phyloP scores from a whole-genome alignment of 2,329 filamentous ascomycete genomes.

The Coniella lustricola region DNA sequence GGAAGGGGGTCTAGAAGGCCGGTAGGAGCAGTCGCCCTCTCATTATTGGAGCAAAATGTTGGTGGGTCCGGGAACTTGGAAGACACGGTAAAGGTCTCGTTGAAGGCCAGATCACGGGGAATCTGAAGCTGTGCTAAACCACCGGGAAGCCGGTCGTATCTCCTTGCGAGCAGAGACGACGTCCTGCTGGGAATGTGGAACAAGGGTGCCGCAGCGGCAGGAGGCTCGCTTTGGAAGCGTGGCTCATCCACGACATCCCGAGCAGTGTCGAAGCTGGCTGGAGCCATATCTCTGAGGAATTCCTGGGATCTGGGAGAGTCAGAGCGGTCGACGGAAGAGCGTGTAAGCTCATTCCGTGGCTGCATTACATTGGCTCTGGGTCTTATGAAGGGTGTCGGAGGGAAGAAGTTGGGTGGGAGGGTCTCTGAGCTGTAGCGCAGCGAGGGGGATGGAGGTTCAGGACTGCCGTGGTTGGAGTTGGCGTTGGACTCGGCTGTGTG shows the following conservation, averaged over 20 bases:
- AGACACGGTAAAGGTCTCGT: not conserved
- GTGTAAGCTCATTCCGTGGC: conserved; percentile 41
- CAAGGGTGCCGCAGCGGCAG: conserved; percentile 3
- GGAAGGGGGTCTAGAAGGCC: conserved; percentile 16
- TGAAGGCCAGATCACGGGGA: conserved; percentile 11
- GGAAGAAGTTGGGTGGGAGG: conserved; percentile 31
- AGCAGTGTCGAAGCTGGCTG: conserved; percentile 2
- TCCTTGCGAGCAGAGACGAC: conserved; percentile 18
- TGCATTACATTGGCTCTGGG: conserved; percentile 49
- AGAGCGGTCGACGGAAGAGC: conserved; percentile 2
- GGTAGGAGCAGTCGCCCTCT: not conserved
- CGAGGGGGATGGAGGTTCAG: not conserved
- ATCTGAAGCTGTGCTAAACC: conserved; percentile 10
- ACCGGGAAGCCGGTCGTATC: conserved; percentile 16
- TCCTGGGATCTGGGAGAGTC: conserved; percentile 9
- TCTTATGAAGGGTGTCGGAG: conserved; percentile 47
- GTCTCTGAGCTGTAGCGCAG: conserved; percentile 15
- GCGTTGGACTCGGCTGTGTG: conserved; percentile 18
- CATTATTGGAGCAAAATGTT: not conserved
- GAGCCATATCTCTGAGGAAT: conserved; percentile 2
- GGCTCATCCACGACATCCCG: conserved; percentile 11
- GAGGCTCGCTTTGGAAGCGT: conserved; percentile 4
- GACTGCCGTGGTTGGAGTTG: conserved; percentile 15
- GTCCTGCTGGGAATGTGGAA: conserved; percentile 17
- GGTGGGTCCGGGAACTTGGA: not conserved